Evolutionary conservation across 2,329 filamentous ascomycete species (phyloP).

Genomic region (Fusarium haematococcum): DNA sequence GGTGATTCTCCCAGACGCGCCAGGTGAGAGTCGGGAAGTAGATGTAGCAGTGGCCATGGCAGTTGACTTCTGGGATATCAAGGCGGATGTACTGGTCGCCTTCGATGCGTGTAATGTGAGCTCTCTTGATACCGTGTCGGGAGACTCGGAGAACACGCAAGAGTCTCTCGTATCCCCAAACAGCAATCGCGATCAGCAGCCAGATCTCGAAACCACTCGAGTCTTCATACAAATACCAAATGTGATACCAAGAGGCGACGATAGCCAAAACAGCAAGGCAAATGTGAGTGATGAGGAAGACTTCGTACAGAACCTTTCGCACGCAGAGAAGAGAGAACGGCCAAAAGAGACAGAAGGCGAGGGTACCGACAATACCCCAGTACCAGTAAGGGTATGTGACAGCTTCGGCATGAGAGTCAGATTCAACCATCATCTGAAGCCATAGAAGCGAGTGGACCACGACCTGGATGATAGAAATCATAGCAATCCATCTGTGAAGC

Average conservation of each 20-base stretch:
- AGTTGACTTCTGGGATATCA: constrained; percentile 42
- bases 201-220: constrained; percentile 57
- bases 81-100: constrained; percentile 46
- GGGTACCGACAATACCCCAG: constrained; percentile 57
- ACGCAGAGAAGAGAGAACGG: constrained; percentile 51
- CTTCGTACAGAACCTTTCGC: constrained; percentile 54
- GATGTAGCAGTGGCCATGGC: constrained; percentile 46
- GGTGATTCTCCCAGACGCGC: constrained; percentile 50
- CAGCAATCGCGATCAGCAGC: constrained; percentile 42
- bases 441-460: constrained; percentile 59
- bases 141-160: constrained; percentile 37
- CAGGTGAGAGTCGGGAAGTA: constrained; percentile 48
- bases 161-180: constrained; percentile 48
- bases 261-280: constrained; percentile 54
- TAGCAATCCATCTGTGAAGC: constrained; percentile 62
- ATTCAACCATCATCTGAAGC: constrained; percentile 49
- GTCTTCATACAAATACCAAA: constrained; percentile 49
- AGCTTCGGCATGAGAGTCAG: constrained; percentile 44
- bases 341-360: constrained; percentile 47
- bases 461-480: constrained; percentile 58
- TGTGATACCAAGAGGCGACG: constrained; percentile 58
- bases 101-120: constrained; percentile 44
- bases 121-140: constrained; percentile 42
- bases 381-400: constrained; percentile 53
- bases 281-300: constrained; percentile 59